Conservation (phyloP, 371 early-diverging fungal species). For the Mortierella sp. region DNA sequence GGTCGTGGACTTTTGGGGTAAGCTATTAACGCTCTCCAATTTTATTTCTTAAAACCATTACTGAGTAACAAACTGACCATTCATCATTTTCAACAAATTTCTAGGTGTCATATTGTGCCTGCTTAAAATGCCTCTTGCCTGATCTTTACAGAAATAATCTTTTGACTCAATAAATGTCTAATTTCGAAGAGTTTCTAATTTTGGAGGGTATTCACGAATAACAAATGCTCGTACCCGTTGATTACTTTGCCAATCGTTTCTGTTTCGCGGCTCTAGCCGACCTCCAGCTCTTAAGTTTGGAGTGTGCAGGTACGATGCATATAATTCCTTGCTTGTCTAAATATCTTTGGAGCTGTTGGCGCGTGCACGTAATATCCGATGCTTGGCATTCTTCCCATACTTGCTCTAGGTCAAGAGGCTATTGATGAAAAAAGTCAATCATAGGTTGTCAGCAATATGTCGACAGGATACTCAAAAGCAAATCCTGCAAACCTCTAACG, state of each 20-base stretch:
- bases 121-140: constrained; percentile 12
- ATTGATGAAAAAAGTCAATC: not conserved
- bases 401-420: constrained; percentile 48
- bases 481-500: no score
- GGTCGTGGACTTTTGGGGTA: constrained; percentile 86
- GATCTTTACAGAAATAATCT: not conserved
- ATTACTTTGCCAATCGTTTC: constrained; percentile 12
- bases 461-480: no score
- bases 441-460: not conserved
- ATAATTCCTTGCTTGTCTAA: constrained; percentile 44
- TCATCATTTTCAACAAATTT: no score
- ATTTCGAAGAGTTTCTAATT: not conserved
- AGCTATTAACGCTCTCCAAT: not conserved
- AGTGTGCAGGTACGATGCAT: constrained; percentile 45
- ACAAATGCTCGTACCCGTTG: not conserved
- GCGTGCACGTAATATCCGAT: constrained; percentile 24
- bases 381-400: constrained; percentile 41
- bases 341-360: constrained; percentile 37
- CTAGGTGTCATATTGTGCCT: constrained; percentile 43
- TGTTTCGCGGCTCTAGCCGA: constrained; percentile 29
- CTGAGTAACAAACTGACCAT: no score
- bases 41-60: no score
- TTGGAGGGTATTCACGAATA: not conserved
- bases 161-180: not conserved
- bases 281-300: constrained; percentile 44